These are phyloP conservation scores for Pythium diclinum DNA, from an alignment of 352 stramenopile genomes.

Conservation along the genomic window DNA sequence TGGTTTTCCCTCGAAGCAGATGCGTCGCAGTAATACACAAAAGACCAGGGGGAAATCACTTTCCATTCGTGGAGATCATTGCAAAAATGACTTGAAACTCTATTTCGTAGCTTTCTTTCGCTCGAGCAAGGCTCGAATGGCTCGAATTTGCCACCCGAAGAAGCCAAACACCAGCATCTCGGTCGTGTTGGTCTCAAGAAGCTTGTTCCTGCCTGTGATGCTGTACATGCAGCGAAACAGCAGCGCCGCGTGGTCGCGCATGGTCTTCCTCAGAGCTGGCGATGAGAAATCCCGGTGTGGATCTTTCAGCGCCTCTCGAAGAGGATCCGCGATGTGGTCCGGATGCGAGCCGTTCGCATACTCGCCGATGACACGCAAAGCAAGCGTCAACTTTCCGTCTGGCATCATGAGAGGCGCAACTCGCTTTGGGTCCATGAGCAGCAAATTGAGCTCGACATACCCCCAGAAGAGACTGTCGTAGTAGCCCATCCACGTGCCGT, in stretches of 20 bases:
- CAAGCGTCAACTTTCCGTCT: not conserved
- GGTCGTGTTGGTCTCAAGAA: not conserved
- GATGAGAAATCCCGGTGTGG: not conserved
- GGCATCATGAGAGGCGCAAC: not conserved
- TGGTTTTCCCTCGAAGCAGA: too few relatives aligned
- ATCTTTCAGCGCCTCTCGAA: not conserved
- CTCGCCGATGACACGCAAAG: not conserved
- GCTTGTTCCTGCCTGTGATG: not conserved
- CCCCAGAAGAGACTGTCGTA: not conserved
- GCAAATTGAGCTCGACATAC: not conserved
- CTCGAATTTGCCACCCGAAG: not conserved
- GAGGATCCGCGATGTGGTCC: not conserved
- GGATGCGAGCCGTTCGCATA: not conserved
- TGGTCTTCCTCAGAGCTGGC: not conserved
- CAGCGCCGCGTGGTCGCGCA: not conserved
- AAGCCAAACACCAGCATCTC: not conserved
- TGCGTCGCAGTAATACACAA: too few relatives aligned
- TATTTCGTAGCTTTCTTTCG: too few relatives aligned
- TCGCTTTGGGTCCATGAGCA: not conserved
- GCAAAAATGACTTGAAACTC: too few relatives aligned
- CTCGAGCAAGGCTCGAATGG: too few relatives aligned
- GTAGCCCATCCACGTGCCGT: not conserved
- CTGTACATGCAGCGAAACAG: not conserved
- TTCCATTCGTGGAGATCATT: too few relatives aligned
- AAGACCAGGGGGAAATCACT: too few relatives aligned